phyloP scores from a whole-genome alignment of 73 alveolate genomes.

The Tetrahymena borealis region DNA sequence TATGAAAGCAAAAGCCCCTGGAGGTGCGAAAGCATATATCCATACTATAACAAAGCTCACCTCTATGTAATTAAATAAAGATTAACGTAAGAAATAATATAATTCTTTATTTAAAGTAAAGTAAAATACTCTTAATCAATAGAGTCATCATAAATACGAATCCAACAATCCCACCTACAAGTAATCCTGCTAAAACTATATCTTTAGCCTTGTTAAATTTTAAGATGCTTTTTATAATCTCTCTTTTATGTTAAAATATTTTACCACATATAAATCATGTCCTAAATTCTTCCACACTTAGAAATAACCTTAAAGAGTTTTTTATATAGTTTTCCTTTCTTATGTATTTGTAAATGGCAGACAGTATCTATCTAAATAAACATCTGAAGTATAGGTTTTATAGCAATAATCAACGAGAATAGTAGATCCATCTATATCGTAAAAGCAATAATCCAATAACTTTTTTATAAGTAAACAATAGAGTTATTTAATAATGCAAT shows the following conservation, averaged over 20 bases:
- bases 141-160: background rate
- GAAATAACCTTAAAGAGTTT: background rate
- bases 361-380: background rate
- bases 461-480: background rate
- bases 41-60: background rate
- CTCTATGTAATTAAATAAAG: background rate
- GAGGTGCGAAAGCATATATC: background rate
- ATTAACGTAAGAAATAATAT: background rate
- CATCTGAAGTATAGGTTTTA: background rate
- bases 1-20: background rate
- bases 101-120: no score
- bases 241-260: background rate
- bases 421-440: background rate
- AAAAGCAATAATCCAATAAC: background rate
- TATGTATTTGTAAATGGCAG: background rate
- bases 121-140: background rate
- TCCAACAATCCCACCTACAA: background rate
- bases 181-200: background rate
- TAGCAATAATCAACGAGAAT: background rate
- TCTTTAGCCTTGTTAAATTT: background rate
- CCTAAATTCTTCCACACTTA: background rate
- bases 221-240: no score
- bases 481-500: background rate
- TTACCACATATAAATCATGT: background rate
- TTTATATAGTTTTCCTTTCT: background rate